Evolutionary conservation across 768 basidiomycete genomes (phyloP).

Genomic region (Lepiota brunneoincarnata): DNA sequence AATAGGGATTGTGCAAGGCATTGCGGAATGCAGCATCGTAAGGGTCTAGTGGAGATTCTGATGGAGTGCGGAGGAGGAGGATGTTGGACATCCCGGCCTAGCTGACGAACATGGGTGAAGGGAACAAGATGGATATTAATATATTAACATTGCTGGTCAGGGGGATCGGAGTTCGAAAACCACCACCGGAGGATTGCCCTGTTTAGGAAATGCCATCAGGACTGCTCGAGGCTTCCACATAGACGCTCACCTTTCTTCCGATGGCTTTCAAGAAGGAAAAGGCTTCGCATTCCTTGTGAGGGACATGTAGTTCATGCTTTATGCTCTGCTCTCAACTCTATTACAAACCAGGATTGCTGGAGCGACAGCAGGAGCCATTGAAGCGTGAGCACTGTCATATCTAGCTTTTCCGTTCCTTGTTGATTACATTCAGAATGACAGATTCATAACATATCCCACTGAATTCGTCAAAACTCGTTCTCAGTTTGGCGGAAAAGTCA

Average conservation of each 20-base stretch:
- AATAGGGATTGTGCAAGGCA: constrained; percentile 49
- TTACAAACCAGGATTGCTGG: constrained; percentile 64
- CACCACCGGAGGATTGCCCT: no score
- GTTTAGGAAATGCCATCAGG: no score
- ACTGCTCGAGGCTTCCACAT: no score
- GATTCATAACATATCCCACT: constrained; percentile 84
- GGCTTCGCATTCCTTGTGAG: constrained; percentile 74
- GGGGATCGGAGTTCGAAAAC: no score
- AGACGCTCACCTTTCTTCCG: not conserved
- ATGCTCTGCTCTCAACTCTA: not conserved
- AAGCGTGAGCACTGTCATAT: constrained; percentile 60
- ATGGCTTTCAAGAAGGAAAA: constrained; percentile 66
- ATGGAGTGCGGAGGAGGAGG: constrained; percentile 42
- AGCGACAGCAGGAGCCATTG: constrained; percentile 87
- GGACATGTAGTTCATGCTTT: not conserved
- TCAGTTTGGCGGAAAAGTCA: constrained; percentile 82
- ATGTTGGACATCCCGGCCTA: constrained; percentile 36
- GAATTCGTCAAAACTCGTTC: constrained; percentile 94
- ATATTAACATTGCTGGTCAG: no score
- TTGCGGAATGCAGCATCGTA: constrained; percentile 53
- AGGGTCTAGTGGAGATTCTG: constrained; percentile 43
- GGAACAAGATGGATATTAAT: not conserved
- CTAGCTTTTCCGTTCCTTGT: constrained; percentile 14
- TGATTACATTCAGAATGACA: constrained; percentile 41
- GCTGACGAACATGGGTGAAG: no score